These are phyloP conservation scores for Euphorbia neoarborescens DNA, from an alignment of 441 rosid genomes.

Conservation along the genomic window DNA sequence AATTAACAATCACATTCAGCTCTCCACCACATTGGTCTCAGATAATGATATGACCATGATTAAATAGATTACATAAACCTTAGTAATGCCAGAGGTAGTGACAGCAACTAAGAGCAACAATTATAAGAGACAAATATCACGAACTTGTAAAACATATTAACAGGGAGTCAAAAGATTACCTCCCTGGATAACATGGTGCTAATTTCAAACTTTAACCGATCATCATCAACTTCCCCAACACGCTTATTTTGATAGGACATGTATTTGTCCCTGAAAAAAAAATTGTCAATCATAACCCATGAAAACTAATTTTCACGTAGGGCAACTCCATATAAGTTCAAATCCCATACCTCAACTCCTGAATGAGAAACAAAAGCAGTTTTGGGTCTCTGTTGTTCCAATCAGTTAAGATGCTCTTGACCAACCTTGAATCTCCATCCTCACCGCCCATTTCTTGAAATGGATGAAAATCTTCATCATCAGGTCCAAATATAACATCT, in stretches of 20 bases:
- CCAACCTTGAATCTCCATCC: conserved; percentile 27
- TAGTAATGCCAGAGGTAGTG: neutral
- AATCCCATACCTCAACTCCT: conserved; percentile 56
- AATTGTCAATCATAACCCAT: conserved; percentile 6
- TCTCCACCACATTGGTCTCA: neutral
- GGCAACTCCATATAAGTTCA: conserved; percentile 8
- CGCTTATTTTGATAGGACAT: conserved; percentile 52
- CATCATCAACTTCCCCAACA: conserved; percentile 72
- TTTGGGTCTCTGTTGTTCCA: conserved; percentile 72
- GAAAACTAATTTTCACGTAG: neutral
- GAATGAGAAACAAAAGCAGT: conserved; percentile 47
- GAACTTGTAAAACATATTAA: neutral
- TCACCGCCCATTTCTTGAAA: conserved; percentile 24
- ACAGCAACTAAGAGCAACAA: neutral
- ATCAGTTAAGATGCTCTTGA: conserved; percentile 38
- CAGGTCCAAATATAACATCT: conserved; percentile 71
- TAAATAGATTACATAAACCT: neutral
- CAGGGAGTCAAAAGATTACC: conserved; percentile 35
- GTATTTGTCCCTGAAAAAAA: conserved; percentile 51
- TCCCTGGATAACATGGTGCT: conserved; percentile 80
- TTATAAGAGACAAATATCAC: neutral
- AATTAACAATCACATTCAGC: neutral
- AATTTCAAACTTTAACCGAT: conserved; percentile 70
- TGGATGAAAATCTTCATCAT: conserved; percentile 69
- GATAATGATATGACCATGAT: neutral